Conservation (phyloP, 2,329 filamentous ascomycete genomes). For the Hypomyces rosellus region DNA sequence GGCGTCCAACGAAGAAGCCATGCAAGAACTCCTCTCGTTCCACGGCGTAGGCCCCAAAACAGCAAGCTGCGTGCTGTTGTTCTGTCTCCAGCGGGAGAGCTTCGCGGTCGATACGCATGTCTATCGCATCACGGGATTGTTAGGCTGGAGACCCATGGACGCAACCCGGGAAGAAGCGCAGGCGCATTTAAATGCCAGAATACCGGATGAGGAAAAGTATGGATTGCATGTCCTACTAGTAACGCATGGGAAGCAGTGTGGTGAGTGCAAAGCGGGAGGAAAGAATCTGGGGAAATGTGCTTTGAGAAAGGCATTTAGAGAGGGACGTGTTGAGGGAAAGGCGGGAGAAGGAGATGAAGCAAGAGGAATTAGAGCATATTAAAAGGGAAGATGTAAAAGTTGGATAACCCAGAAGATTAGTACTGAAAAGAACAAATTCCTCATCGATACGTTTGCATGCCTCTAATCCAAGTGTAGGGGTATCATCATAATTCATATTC, state of each 20-base stretch:
- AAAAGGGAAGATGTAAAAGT: no score
- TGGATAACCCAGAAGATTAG: no score
- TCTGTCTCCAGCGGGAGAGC: conserved; percentile 40
- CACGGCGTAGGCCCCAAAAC: conserved; percentile 50
- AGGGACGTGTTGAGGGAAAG: conserved; percentile 19
- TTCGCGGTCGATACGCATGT: conserved; percentile 52
- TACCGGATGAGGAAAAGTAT: conserved; percentile 45
- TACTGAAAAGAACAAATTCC: no score
- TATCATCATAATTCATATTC: no score
- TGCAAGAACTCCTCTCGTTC: conserved; percentile 44
- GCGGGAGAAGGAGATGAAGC: conserved; percentile 5
- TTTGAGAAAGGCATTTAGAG: conserved; percentile 33
- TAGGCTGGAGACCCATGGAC: conserved; percentile 41
- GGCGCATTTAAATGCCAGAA: conserved; percentile 41
- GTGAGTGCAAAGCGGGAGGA: conserved; percentile 40
- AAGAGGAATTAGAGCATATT: no score
- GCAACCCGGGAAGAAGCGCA: conserved; percentile 41
- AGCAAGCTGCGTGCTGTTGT: conserved; percentile 46
- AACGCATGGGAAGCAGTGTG: conserved; percentile 39
- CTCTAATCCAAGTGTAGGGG: no score
- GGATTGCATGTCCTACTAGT: conserved; percentile 44
- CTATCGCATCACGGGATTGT: conserved; percentile 40
- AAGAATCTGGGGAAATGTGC: conserved; percentile 33
- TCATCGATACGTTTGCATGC: no score
- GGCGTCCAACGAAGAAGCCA: conserved; percentile 38